Conservation (phyloP, 495 filamentous ascomycete genomes). For the Viridothelium virens region DNA sequence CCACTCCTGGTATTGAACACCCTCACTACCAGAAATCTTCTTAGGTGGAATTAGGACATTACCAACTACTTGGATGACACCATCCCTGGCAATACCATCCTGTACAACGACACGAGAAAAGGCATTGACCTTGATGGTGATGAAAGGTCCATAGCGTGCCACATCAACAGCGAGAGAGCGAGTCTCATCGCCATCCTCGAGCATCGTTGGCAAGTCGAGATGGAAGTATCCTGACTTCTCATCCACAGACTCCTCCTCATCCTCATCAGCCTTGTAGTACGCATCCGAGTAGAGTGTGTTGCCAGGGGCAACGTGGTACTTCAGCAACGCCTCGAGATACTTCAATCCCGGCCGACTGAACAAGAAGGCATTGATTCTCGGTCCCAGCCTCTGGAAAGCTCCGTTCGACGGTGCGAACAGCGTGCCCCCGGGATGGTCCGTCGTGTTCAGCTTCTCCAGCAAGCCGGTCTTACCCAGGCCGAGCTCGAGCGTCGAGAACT, state of each 20-base stretch:
- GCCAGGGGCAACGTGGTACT: slow-evolving; percentile 69
- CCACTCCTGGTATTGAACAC: slow-evolving; percentile 16
- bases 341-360: slow-evolving; percentile 61
- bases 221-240: slow-evolving; percentile 40
- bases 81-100: slow-evolving; percentile 64
- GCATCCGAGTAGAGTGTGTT: slow-evolving; percentile 77
- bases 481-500: slow-evolving; percentile 69
- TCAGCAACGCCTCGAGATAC: slow-evolving; percentile 64
- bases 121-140: slow-evolving; percentile 65
- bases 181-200: slow-evolving; percentile 39
- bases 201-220: slow-evolving; percentile 59
- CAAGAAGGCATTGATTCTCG: slow-evolving; percentile 63
- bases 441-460: slow-evolving; percentile 39
- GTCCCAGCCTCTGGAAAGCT: slow-evolving; percentile 65
- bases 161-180: slow-evolving; percentile 59
- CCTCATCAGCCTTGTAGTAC: slow-evolving; percentile 46
- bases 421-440: slow-evolving; percentile 49
- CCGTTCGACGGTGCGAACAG: slow-evolving; percentile 69
- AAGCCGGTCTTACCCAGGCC: slow-evolving; percentile 65
- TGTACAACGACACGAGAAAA: slow-evolving; percentile 49
- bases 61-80: slow-evolving; percentile 65
- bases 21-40: slow-evolving; percentile 35
- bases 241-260: slow-evolving; percentile 21
- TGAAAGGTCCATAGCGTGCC: slow-evolving; percentile 50
- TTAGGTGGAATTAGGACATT: slow-evolving; percentile 68